Evolutionary conservation across 148 eudicot species (phyloP), one percentile per base, ranked within the genome.

Genomic region (Tetragonia tetragonoides): DNA sequence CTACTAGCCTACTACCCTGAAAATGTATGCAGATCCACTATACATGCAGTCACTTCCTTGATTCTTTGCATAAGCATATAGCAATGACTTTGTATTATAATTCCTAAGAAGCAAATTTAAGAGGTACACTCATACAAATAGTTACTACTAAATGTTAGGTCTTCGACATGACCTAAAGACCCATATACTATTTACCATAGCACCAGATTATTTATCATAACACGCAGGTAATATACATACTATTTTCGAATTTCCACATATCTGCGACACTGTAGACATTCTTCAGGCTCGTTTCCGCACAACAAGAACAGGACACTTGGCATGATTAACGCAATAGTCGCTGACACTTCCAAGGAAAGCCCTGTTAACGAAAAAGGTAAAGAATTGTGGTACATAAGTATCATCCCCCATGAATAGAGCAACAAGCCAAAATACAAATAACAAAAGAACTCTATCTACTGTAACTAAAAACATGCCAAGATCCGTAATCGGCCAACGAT

Each of bases 301-400:
- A 57, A 84, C 79, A 74, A 84, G 84, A 57, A 84, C 86, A 39
- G 86, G 84, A 54, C 84, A 84, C 69, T 57, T 81, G 5, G 86
- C 86, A 70, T 81, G 24, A 12, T 78, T 44, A 56, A 81, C 73
- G 62, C 83, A 80, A 62, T 81, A 77, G 76, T 74, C 78, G 79
- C 84, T 84, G 44, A 84, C 84, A 70, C 81, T 81, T 76, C 84
- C 83, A 9, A 77, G 60, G 17, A 84, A 54, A 17, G 78, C 83
- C 81, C 86, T 84, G 81, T 57, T 49, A 54, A 38, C 42, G 4
- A 10, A 39, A 77, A 39, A 56, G 10, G 4, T 4, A 15, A 40
- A 57, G 28, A n/a, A 56, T 16, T 17, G 12, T 10, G 59, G 34
- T 6, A n/a, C 1, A 15, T 34, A 8, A 7, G 16, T 34, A 23